Conservation (phyloP, 2,329 filamentous ascomycete species). For the Phialocephala sp. region DNA sequence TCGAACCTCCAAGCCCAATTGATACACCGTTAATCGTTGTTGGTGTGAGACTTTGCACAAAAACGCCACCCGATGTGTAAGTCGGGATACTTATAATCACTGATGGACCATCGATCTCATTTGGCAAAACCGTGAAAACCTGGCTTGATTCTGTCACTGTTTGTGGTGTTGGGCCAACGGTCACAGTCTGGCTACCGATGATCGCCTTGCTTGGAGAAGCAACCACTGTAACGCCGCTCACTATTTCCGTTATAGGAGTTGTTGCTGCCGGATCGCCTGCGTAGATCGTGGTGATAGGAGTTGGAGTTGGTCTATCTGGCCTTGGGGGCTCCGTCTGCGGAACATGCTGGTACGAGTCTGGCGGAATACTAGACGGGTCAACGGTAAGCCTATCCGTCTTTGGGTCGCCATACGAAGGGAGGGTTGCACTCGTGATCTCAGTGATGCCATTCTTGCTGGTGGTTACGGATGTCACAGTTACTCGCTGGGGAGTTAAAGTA, state of each 20-base stretch:
- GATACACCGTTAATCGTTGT: conserved; percentile 34
- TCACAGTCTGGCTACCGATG: conserved; percentile 35
- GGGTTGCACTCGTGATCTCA: conserved; percentile 24
- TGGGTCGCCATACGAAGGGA: conserved; percentile 24
- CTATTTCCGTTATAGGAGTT: conserved; percentile 22
- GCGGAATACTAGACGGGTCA: not conserved
- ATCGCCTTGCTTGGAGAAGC: conserved; percentile 32
- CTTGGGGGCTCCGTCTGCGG: not conserved
- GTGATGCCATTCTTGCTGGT: conserved; percentile 36
- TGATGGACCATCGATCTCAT: conserved; percentile 34
- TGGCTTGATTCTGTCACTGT: conserved; percentile 35
- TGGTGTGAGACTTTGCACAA: conserved; percentile 14
- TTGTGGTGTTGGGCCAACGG: conserved; percentile 20
- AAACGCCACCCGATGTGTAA: conserved; percentile 20
- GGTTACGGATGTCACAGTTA: conserved; percentile 30
- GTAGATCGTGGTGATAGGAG: conserved; percentile 14
- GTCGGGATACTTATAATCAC: conserved; percentile 33
- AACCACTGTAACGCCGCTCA: conserved; percentile 32
- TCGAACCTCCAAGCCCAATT: conserved; percentile 19
- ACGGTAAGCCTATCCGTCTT: conserved; percentile 17
- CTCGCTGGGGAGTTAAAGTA: not conserved
- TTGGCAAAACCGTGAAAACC: conserved; percentile 38
- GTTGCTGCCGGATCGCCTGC: conserved; percentile 10
- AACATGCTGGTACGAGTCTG: not conserved
- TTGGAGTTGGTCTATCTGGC: conserved; percentile 1